Base-by-base conservation (phyloP, 2,329 filamentous ascomycete genomes). In the Juglanconis sp. region DNA sequence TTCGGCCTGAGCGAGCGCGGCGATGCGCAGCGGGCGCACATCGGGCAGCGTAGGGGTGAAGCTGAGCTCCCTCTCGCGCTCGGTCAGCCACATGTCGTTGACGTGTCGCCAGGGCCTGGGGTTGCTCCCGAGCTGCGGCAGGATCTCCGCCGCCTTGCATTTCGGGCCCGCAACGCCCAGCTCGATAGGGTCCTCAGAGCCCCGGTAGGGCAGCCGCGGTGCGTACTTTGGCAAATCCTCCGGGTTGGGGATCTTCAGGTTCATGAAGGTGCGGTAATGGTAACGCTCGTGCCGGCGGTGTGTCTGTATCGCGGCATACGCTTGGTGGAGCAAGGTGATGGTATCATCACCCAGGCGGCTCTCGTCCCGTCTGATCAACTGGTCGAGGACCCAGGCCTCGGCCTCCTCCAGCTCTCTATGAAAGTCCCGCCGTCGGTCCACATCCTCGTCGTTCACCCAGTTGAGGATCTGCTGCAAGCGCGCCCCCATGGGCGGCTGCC, bases 401-500 rank as follows among this genome's bases (percentile, higher is more conserved):
- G 79, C 67, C 58, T 74, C 74, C 24, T 63, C 66, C 7, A 76
- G 68, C 54, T 76, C 75, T 10, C 62, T 52, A 1, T 73, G 65
- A 73, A 80, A 83, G 48, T 71, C 64, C 1, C 71, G 49, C 59
- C 74, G 75, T 15, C 77, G 74, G 59, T 78, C 74, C 5, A 70
- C 65, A 63, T 85, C 79, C 62, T 81, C 76, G 35, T 82, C 79
- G 3, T 74, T 67, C 30, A 86, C 76, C 62, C 81, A 85, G 63
- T 76, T 77, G 44, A 68, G 63, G n/a, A 69, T 60, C 42, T 72
- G 68, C 44, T 67, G 36, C 35, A 78, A 68, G 3, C 72, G 71
- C 34, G 66, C 59, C 36, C 68, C 69, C 6, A 74, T 57, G 1
- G 71, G 69, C 31, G 73, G 74, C 57, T 75, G 73, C 1, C 61